Evolutionary conservation across 1,139 yeast genomes (phyloP).

Genomic region (Hansenula lynferdii): DNA sequence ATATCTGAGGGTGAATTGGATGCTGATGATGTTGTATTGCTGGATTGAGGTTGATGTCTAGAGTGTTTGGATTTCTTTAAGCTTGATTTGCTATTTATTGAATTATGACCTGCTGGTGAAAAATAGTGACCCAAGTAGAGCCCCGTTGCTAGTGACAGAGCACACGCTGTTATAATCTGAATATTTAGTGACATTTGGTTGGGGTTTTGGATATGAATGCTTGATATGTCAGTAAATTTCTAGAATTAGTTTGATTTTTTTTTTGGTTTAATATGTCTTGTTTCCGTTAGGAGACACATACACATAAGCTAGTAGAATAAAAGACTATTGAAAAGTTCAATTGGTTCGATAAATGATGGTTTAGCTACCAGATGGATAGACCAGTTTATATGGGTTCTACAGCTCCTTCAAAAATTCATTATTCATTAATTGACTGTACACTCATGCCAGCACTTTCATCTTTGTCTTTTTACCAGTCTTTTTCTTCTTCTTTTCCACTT

Average conservation of each 20-base stretch:
- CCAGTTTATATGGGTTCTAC: too few relatives aligned
- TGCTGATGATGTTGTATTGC: not conserved
- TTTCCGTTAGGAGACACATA: too few relatives aligned
- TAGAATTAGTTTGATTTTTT: too few relatives aligned
- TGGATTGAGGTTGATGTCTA: not conserved
- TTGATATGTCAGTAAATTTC: too few relatives aligned
- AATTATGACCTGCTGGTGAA: not conserved
- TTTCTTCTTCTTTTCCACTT: slow-evolving; percentile 2
- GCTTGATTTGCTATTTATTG: not conserved
- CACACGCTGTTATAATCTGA: slow-evolving; percentile 1
- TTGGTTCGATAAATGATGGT: too few relatives aligned
- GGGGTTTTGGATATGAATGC: not conserved
- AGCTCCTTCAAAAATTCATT: too few relatives aligned
- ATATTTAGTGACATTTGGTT: not conserved
- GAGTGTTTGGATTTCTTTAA: not conserved
- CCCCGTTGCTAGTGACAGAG: slow-evolving; percentile 1
- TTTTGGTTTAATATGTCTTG: too few relatives aligned
- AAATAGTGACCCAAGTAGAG: slow-evolving; percentile 1
- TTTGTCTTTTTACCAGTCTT: not conserved
- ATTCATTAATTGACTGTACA: not conserved
- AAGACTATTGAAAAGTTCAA: too few relatives aligned
- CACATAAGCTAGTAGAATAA: too few relatives aligned
- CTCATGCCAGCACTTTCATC: not conserved
- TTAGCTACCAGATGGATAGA: too few relatives aligned
- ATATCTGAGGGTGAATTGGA: not conserved